Base-by-base conservation (phyloP, 2,329 filamentous ascomycete genomes). In the Xylaria sp. region DNA sequence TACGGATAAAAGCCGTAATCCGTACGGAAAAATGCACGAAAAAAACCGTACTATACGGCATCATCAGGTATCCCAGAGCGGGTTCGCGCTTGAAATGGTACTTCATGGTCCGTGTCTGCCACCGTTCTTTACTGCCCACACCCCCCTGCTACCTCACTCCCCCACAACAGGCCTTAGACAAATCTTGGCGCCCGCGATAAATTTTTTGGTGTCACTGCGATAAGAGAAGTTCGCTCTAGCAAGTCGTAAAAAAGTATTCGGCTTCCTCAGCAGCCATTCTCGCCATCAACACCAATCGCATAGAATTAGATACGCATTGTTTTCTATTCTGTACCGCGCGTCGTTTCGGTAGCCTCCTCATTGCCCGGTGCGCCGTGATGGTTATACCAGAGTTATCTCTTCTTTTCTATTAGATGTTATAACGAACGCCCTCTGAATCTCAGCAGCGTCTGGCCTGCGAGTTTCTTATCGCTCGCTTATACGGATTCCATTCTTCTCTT, bases 401-500 rank as follows among this genome's bases (percentile, higher is more conserved):
- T 18, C 30, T 54, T 13, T 54, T 34, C 3, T 44, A 42, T 62
- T 66, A 66, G 63, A 69, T 71, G 67, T 66, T 66, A 63, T 64
- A 66, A 66, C 47, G 62, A 52, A 55, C 39, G 51, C 55, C 52
- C 54, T 50, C 50, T 42, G 30, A 52, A 58, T 61, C 62, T 60
- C 63, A 19, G 54, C 64, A 61, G 65, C 63, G 56, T 59, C 57
- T 55, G 61, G 62, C 63, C 64, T 68, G 66, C 69, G 64, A 65
- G 59, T 62, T 63, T 54, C 57, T 23, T 19, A 49, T 59, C 62
- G 10, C 53, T 59, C 53, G 37, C 59, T 54, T 50, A 37, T 51
- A 46, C 52, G 23, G 23, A 23, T 23, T 23, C 23, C 23, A 34
- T 49, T 52, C 18, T 55, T 39, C 11, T 7, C 37, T 23, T 3